Percentiles rank a stretch among this genome's conserved stretches.
Conservation (phyloP, 805 yeast species). For the Pichia insulana region DNA sequence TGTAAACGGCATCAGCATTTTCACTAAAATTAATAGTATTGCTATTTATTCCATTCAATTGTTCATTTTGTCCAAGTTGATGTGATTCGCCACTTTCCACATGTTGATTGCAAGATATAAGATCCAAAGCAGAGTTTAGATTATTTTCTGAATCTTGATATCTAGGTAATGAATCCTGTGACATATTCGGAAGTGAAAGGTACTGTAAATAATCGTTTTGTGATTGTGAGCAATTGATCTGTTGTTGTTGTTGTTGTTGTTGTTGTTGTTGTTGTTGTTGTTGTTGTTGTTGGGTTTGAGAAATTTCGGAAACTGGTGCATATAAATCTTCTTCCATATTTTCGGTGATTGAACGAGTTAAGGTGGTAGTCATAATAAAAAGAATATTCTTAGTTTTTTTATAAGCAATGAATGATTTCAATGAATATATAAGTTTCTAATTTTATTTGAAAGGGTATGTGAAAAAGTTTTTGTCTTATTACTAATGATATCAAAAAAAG, state of each 20-base stretch:
- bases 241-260: too few relatives aligned
- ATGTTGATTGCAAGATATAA: neutral
- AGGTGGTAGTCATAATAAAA: conserved; percentile 22
- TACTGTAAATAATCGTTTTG: conserved; percentile 18
- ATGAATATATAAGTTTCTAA: neutral
- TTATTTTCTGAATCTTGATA: conserved; percentile 1
- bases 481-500: too few relatives aligned
- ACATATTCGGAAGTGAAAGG: conserved; percentile 18
- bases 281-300: neutral
- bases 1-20: conserved; percentile 18
- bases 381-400: neutral
- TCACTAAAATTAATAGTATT: conserved; percentile 6
- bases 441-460: neutral
- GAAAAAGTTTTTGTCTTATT: too few relatives aligned
- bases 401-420: neutral
- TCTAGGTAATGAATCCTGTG: conserved; percentile 20
- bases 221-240: neutral
- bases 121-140: neutral
- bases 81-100: conserved; percentile 7
- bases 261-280: too few relatives aligned
- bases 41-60: neutral
- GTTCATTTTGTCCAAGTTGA: neutral
- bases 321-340: conserved; percentile 27
- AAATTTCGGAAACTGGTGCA: conserved; percentile 8
- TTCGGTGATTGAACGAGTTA: conserved; percentile 26